Evolutionary conservation across 192 early-diverging fungal genomes (phyloP).

Genomic region (Polychytrium aggregatum): DNA sequence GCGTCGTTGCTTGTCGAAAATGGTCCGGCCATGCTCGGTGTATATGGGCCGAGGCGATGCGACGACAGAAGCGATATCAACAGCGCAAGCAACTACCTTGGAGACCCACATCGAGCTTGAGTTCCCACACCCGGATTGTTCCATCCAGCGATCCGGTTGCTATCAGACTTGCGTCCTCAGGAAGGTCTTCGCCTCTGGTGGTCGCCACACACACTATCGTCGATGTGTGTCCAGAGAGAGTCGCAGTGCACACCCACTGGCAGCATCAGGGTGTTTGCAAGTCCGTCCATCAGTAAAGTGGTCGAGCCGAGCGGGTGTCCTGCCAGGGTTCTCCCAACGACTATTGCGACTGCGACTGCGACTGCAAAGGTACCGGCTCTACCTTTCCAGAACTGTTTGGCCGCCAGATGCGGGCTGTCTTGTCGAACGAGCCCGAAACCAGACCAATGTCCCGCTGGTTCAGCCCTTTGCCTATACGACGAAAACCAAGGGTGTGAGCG

Average conservation of each 20-base stretch:
- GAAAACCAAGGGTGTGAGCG: too few species aligned
- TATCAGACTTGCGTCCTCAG: slow-evolving; percentile 37
- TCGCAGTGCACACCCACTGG: slow-evolving; percentile 53
- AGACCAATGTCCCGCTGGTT: too few species aligned
- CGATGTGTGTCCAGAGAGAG: slow-evolving; percentile 54
- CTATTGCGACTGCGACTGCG: too few species aligned
- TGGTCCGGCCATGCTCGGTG: too few species aligned
- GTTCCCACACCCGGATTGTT: slow-evolving; percentile 58
- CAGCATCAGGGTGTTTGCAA: too few species aligned
- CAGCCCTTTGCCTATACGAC: too few species aligned
- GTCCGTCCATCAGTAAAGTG: too few species aligned
- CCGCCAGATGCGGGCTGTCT: slow-evolving; percentile 67
- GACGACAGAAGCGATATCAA: too few species aligned
- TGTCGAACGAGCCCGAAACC: slow-evolving; percentile 75
- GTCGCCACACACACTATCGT: slow-evolving; percentile 57
- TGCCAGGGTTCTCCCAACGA: too few species aligned
- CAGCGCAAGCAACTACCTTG: slow-evolving; percentile 11
- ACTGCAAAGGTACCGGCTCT: slow-evolving; percentile 2
- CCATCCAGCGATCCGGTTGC: slow-evolving; percentile 62
- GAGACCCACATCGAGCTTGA: slow-evolving; percentile 21
- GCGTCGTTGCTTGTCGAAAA: too few species aligned
- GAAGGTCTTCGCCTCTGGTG: slow-evolving; percentile 30
- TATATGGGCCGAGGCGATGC: too few species aligned
- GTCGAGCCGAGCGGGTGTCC: too few species aligned
- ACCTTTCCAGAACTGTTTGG: slow-evolving; percentile 8